Evolutionary conservation across 1,139 yeast genomes (phyloP), one percentile per base, ranked within the genome.

Genomic region (Lodderomyces margitis): DNA sequence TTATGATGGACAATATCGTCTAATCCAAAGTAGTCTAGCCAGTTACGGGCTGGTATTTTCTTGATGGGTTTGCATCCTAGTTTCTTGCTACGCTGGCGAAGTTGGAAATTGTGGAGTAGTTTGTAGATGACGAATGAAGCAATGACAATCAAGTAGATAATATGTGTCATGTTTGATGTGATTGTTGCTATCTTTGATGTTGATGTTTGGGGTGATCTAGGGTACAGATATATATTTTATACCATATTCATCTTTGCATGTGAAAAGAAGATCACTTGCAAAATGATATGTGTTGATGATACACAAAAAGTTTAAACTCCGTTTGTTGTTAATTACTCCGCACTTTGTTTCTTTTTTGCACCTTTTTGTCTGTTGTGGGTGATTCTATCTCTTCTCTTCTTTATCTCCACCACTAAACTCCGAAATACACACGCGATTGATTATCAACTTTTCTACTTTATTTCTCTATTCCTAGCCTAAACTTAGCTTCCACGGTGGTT

Each of bases 11-110:
- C n/a, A 3, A 41, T 12, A 5, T 19, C 11, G 10, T 37, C 35
- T 2, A 41, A 3, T 3, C 44, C 44, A 11, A 41, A n/a, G 1
- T 11, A n/a, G 30, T 15, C 20, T 15, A 19, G 21, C 15, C 14
- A 30, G 8, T 33, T 34, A 5, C 36, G 21, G 5, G 36, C 24
- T 20, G 37, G 41, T 3, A 25, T n/a, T 9, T 14, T 9, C 23
- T 27, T 37, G 3, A 34, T 21, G 11, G 38, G 38, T 34, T 41
- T 34, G 23, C 44, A 41, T n/a, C 32, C 27, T 20, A 30, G 16
- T 30, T 37, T 37, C 16, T 9, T 20, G 9, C 23, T 24, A 23
- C 21, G 12, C 15, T 28, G 10, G 3, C 21, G 25, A 6, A 25
- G 19, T 21, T 30, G 40, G 4, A 9, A 9, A 17, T 16, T 9